Conservation (phyloP, 1,284 basidiomycete species). For the Mycocalia duriaeana region DNA sequence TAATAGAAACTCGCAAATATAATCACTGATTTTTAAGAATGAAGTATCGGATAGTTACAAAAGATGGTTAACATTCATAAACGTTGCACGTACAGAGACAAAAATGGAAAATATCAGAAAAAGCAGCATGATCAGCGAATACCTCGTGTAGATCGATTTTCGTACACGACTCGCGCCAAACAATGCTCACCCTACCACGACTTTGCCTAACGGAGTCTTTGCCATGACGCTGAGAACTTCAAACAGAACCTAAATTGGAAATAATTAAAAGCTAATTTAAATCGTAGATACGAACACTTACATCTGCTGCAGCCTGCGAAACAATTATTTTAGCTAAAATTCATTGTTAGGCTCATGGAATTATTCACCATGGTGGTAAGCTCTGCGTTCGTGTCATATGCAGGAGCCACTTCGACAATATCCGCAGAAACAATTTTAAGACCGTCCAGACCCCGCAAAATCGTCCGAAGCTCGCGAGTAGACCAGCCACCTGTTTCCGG, state of each 20-base stretch:
- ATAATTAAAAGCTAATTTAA: not conserved
- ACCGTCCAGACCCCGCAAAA: conserved; percentile 69
- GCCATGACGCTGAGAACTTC: conserved; percentile 76
- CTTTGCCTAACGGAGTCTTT: conserved; percentile 68
- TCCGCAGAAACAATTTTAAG: conserved; percentile 73
- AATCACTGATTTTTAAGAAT: too few species aligned
- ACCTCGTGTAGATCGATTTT: conserved; percentile 4
- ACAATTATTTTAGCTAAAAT: not conserved
- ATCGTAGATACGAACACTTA: conserved; percentile 28
- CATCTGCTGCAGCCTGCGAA: conserved; percentile 64
- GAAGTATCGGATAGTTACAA: too few species aligned
- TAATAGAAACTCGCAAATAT: too few species aligned
- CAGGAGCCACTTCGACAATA: conserved; percentile 78
- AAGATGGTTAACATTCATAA: too few species aligned
- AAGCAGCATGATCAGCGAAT: too few species aligned
- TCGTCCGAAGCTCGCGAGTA: conserved; percentile 69
- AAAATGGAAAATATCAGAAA: too few species aligned
- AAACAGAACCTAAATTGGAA: conserved; percentile 49
- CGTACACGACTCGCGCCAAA: not conserved
- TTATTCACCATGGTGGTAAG: conserved; percentile 53
- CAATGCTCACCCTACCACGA: conserved; percentile 5
- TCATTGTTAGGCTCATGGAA: conserved; percentile 4
- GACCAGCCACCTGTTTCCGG: conserved; percentile 73
- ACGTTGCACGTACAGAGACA: too few species aligned
- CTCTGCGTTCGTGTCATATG: conserved; percentile 78